A percentile compares a stretch with the other conserved stretches of the same genome.
Evolutionary conservation across 257 asterid species (phyloP).

Genomic region (Coffea eugenioides): DNA sequence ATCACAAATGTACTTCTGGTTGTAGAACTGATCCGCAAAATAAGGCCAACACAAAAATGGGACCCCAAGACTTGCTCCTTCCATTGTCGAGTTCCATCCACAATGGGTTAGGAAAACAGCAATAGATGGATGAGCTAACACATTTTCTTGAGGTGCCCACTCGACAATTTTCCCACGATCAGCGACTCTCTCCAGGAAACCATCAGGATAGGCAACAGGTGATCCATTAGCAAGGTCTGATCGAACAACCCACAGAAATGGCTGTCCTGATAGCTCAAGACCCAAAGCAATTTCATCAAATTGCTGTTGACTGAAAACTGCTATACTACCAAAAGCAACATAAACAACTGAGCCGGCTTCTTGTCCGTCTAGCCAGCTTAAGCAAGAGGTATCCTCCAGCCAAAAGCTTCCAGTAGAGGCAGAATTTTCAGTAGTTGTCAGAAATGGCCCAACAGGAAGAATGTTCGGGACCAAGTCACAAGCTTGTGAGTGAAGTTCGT

Average conservation of each 20-base stretch:
- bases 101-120: slow-evolving; percentile 45
- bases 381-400: slow-evolving; percentile 34
- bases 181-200: slow-evolving; percentile 31
- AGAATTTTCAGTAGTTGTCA: background rate
- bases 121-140: slow-evolving; percentile 32
- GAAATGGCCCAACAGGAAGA: background rate
- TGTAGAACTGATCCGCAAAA: slow-evolving; percentile 37
- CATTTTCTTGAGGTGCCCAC: slow-evolving; percentile 46
- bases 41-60: slow-evolving; percentile 50
- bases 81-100: slow-evolving; percentile 47
- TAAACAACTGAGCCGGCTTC: slow-evolving; percentile 33
- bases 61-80: slow-evolving; percentile 33
- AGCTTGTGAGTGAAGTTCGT: background rate
- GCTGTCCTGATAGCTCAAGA: slow-evolving; percentile 38
- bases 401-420: slow-evolving; percentile 26
- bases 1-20: slow-evolving; percentile 37
- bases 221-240: slow-evolving; percentile 32
- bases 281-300: slow-evolving; percentile 44
- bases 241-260: slow-evolving; percentile 48
- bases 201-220: slow-evolving; percentile 25
- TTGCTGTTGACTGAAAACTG: slow-evolving; percentile 34
- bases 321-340: slow-evolving; percentile 47
- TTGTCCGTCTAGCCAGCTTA: slow-evolving; percentile 38
- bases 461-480: background rate
- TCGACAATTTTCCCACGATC: slow-evolving; percentile 33